Evolutionary conservation across 2,329 filamentous ascomycete species (phyloP).

Genomic region (Trematosphaeria pertusa): DNA sequence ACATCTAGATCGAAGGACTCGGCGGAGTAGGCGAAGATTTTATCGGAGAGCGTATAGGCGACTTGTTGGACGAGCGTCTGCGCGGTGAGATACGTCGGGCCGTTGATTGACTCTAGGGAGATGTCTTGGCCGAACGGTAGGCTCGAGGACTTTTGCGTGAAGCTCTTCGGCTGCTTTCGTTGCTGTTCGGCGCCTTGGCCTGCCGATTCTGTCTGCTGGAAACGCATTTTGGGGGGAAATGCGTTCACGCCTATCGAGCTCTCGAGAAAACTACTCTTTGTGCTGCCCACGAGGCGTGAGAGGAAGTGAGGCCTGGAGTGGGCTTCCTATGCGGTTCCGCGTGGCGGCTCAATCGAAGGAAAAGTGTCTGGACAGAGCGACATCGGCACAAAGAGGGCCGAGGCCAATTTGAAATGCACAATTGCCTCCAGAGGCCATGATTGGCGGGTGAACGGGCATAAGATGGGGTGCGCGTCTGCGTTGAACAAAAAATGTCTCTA

Average conservation of each 20-base stretch:
- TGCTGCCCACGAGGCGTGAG: slow-evolving; percentile 11
- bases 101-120: slow-evolving; percentile 69
- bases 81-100: slow-evolving; percentile 90
- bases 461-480: no score
- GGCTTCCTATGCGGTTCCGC: slow-evolving; percentile 20
- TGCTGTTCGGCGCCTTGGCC: slow-evolving; percentile 43
- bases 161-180: slow-evolving; percentile 39
- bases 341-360: slow-evolving; percentile 22
- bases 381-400: slow-evolving; percentile 37
- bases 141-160: slow-evolving; percentile 54
- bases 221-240: slow-evolving; percentile 41
- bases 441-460: no score
- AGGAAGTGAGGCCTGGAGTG: slow-evolving; percentile 15
- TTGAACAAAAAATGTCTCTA: slow-evolving; percentile 37
- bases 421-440: slow-evolving; percentile 29
- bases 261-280: slow-evolving; percentile 17
- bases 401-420: slow-evolving; percentile 28
- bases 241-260: slow-evolving; percentile 17
- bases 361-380: slow-evolving; percentile 33
- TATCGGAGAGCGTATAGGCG: slow-evolving; percentile 92
- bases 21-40: slow-evolving; percentile 95
- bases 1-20: slow-evolving; percentile 90
- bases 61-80: slow-evolving; percentile 96
- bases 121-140: slow-evolving; percentile 62
- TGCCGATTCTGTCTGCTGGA: slow-evolving; percentile 46